Percentiles rank a stretch among this genome's conserved stretches.
Conservation (phyloP, 163 green algal species). For the Chlamydomonas reinhardtii region DNA sequence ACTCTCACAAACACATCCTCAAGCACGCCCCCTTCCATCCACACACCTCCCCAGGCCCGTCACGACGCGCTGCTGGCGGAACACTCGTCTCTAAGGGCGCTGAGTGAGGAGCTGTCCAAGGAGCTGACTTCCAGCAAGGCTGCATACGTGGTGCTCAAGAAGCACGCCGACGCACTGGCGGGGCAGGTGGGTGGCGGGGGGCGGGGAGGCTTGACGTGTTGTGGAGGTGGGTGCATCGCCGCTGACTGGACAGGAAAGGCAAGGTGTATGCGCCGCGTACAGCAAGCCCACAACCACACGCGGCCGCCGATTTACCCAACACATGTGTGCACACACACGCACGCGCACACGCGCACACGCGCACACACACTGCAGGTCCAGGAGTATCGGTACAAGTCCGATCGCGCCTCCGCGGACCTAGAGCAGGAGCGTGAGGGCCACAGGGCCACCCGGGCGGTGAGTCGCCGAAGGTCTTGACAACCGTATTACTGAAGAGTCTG, state of each 20-base stretch:
- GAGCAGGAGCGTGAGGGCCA: conserved; percentile 12
- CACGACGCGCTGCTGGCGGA: neutral
- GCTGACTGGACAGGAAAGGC: too few relatives aligned
- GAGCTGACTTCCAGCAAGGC: neutral
- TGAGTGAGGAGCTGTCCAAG: conserved; percentile 9
- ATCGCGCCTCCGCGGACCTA: neutral
- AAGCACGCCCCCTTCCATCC: neutral
- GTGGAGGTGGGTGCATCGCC: too few relatives aligned
- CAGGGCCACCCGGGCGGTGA: neutral
- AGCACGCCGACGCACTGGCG: conserved; percentile 3
- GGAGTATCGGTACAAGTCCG: neutral
- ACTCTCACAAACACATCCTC: too few relatives aligned
- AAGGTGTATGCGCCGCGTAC: too few relatives aligned
- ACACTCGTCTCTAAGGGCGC: neutral
- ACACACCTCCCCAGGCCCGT: neutral
- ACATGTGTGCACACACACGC: too few relatives aligned
- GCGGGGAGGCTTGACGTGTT: neutral
- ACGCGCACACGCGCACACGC: too few relatives aligned
- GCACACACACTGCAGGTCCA: neutral
- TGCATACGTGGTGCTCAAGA: neutral
- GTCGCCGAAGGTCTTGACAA: too few relatives aligned
- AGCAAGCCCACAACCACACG: too few relatives aligned
- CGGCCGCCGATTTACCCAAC: too few relatives aligned
- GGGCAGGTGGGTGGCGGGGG: neutral
- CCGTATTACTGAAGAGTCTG: too few relatives aligned